Base-by-base conservation (phyloP, 768 basidiomycete genomes). In the Galerina marginata region DNA sequence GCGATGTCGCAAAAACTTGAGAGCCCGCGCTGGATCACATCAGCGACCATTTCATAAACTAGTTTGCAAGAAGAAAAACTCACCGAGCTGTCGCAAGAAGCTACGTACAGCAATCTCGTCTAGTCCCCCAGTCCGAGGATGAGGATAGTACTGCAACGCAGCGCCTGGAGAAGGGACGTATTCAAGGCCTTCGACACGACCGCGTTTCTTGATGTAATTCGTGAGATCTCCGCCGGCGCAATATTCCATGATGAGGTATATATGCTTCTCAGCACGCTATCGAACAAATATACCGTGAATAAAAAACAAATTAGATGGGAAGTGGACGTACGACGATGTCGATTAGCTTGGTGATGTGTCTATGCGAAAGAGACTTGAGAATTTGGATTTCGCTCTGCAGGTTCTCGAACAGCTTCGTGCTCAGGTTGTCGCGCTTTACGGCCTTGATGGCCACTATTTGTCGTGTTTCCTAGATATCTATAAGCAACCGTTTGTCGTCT, bases 351-450 rank as follows among this genome's bases (percentile, higher is more conserved):
- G 97, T 98, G 54, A 99, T 92, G 77, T 99, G 95, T 44, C 92
- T 81, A 74, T 99, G 95, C 4, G 90, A 92, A 52, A 98, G 84
- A 1, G 89, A 88, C 79, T 98, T 99, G 68, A 99, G 86, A 63
- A 99, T 98, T 63, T 94, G 89, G 59, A 99, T 98, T 81, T 99
- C 97, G 67, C 92, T 92, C 73, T 97, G 95, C n/a, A 99, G 86
- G 71, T 98, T 99, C 78, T 99, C 96, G 59, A 98, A 88, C 15
- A 98, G 85, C 76, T 98, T 99, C 12, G 92, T 81, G 38, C 90
- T 95, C 39, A 99, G 85, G 65, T 89, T 93, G 69, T 91, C 87
- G 53, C 90, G 87, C 60, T 91, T 89, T 56, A 99, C 93, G 7
- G 95, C 92, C 82, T 99, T 99, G 77, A 99, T 90, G 7, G 97